Percentiles rank a stretch among this genome's conserved stretches.
These are phyloP conservation scores for Xylaria castorea DNA, from an alignment of 495 filamentous ascomycete genomes.

Conservation along the genomic window DNA sequence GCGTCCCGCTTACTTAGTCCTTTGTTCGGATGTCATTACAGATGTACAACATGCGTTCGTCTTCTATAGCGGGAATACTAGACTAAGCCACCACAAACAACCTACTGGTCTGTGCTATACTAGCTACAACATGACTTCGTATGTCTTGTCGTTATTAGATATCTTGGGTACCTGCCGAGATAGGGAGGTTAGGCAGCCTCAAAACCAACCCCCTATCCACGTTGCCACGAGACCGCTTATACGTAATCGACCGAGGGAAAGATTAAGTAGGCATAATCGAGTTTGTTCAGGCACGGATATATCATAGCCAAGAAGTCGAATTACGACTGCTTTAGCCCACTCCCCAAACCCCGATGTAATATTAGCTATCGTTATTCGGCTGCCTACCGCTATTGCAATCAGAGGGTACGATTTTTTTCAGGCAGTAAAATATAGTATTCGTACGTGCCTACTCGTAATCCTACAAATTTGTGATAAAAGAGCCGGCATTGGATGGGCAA, in stretches of 20 bases:
- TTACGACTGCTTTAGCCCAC: background rate
- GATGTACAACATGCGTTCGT: background rate
- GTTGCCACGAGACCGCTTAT: conserved; percentile 14
- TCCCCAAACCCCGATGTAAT: background rate
- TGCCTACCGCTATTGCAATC: background rate
- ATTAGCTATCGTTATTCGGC: conserved; percentile 3
- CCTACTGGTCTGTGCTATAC: conserved; percentile 4
- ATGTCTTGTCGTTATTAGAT: background rate
- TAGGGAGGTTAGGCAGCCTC: background rate
- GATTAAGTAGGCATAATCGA: conserved; percentile 16
- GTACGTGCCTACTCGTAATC: background rate
- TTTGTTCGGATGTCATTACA: background rate
- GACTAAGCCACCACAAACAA: background rate
- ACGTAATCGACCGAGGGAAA: background rate
- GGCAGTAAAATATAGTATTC: conserved; percentile 2
- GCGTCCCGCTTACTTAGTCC: conserved; percentile 2
- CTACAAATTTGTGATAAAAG: background rate
- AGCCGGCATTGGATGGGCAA: background rate
- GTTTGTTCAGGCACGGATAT: background rate
- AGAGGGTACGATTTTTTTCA: background rate
- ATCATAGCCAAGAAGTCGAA: conserved; percentile 13
- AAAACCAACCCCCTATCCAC: background rate
- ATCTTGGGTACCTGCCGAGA: background rate
- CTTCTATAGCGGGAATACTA: background rate
- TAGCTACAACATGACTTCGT: background rate